phyloP scores from a whole-genome alignment of 208 protist species.

The Acanthamoeba healyi region DNA sequence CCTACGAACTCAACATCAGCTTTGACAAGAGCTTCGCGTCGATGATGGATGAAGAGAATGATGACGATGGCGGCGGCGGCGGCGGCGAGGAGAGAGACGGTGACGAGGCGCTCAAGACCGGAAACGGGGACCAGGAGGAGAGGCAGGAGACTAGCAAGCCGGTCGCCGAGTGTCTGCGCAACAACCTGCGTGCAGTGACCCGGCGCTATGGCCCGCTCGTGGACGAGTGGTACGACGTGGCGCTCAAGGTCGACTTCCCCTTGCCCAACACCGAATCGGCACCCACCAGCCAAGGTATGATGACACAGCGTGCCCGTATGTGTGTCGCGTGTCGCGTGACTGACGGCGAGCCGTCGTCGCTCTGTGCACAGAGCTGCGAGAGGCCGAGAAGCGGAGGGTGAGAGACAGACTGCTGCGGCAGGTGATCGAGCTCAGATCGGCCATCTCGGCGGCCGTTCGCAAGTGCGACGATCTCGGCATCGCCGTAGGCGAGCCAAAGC shows the following conservation, averaged over 20 bases:
- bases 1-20: constrained; percentile 42
- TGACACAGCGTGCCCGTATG: neutral
- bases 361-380: neutral
- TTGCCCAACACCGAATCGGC: neutral
- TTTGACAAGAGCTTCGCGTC: constrained; percentile 31
- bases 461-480: constrained; percentile 23
- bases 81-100: neutral
- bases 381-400: neutral
- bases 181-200: neutral
- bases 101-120: too few relatives aligned
- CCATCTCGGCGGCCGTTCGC: neutral
- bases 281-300: neutral
- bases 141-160: neutral
- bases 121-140: too few relatives aligned
- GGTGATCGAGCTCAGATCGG: neutral
- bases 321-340: neutral
- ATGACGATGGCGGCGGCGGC: neutral
- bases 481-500: neutral
- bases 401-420: neutral
- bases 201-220: neutral
- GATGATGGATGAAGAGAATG: too few relatives aligned
- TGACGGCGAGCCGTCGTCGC: neutral
- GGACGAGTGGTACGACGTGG: constrained; percentile 19
- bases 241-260: constrained; percentile 1
- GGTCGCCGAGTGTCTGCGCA: neutral